phyloP scores from a whole-genome alignment of 257 asterid genomes.

The Hygrophila difformis region DNA sequence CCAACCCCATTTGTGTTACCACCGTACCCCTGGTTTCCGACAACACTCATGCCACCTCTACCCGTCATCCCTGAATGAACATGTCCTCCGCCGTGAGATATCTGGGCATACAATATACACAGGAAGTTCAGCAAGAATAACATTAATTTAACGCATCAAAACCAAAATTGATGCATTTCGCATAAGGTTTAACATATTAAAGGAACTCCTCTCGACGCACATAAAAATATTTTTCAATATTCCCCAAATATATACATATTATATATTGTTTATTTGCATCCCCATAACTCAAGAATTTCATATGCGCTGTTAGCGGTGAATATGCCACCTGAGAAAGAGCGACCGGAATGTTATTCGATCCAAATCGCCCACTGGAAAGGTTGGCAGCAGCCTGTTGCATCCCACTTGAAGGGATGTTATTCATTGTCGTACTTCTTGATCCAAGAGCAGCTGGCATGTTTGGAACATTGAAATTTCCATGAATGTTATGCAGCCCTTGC shows the following conservation, averaged over 20 bases:
- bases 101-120: slow-evolving; percentile 35
- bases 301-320: slow-evolving; percentile 13
- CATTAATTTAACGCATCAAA: slow-evolving; percentile 12
- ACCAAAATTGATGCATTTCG: slow-evolving; percentile 3
- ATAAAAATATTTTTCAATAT: slow-evolving; percentile 1
- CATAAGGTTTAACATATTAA: slow-evolving; percentile 15
- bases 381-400: slow-evolving; percentile 77
- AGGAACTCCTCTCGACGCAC: slow-evolving; percentile 10
- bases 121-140: slow-evolving; percentile 11
- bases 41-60: slow-evolving; percentile 76
- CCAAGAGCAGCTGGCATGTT: slow-evolving; percentile 88
- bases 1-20: slow-evolving; percentile 71
- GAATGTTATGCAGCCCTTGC: slow-evolving; percentile 87
- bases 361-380: slow-evolving; percentile 81
- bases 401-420: slow-evolving; percentile 77
- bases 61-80: slow-evolving; percentile 80
- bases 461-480: slow-evolving; percentile 80
- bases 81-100: slow-evolving; percentile 79
- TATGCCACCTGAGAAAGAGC: slow-evolving; percentile 74
- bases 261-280: not conserved
- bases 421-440: slow-evolving; percentile 70
- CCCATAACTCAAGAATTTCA: slow-evolving; percentile 6
- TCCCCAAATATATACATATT: slow-evolving; percentile 4
- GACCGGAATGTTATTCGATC: slow-evolving; percentile 78
- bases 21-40: slow-evolving; percentile 80